Evolutionary conservation across 768 basidiomycete species (phyloP), one percentile per base, ranked within the genome.

Genomic region (Kwoniella heveanensis): DNA sequence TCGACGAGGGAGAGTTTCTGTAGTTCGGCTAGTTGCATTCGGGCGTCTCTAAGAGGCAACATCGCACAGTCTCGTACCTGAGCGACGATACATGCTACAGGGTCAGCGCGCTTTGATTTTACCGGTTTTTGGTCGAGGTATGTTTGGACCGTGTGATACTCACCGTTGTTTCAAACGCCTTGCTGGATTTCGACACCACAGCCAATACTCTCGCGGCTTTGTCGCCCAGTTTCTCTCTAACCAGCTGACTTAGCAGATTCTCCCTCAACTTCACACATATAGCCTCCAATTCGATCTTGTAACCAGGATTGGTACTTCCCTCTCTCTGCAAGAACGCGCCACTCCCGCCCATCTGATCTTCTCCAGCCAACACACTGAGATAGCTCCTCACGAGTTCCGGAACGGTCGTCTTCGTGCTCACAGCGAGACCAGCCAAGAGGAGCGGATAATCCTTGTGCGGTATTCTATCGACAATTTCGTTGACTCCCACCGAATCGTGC

Each of bases 101-200:
- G n/a, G n/a, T n/a, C n/a, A n/a, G n/a, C n/a, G n/a, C n/a, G n/a
- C n/a, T n/a, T n/a, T n/a, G n/a, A n/a, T n/a, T n/a, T n/a, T n/a
- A n/a, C n/a, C n/a, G 25, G 7, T 52, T 48, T 19, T 32, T 32
- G 32, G 32, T 32, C n/a, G n/a, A n/a, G n/a, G n/a, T n/a, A n/a
- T n/a, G n/a, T 36, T 6, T 6, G 32, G 7, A 36, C 32, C 32
- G 32, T 36, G 32, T 36, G 24, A 8, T 68, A 79, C 85, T 64
- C 57, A 91, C 94, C 80, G 92, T 91, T 77, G 94, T 92, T 80
- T 96, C 95, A 67, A 93, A 91, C 84, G 93, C 88, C 80, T 96
- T 96, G 6, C 91, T 92, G 4, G 87, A 87, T 61, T 89, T 87
- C 57, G 90, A 76, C 32, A 97, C 80, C 24, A 95, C 81, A 50